phyloP scores from a whole-genome alignment of 345 rosid species.

The Eucalyptus erythrocorys region DNA sequence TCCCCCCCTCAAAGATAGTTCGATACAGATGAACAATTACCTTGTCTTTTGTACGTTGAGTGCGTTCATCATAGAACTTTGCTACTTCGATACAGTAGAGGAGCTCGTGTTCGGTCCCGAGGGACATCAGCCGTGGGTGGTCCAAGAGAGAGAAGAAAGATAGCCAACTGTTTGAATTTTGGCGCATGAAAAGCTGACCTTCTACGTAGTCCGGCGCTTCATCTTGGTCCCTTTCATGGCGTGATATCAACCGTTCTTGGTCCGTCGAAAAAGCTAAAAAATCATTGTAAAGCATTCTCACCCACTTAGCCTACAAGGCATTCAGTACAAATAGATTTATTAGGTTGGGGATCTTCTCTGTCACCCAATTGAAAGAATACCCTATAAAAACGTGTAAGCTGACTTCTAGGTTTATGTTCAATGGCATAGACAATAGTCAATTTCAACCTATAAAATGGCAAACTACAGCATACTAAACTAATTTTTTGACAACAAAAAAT shows the following conservation, averaged over 20 bases:
- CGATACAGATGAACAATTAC: background rate
- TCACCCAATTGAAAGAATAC: background rate
- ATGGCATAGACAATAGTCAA: background rate
- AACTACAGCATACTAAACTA: background rate
- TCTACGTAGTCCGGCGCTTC: background rate
- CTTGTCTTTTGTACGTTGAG: background rate
- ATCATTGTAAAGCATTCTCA: background rate
- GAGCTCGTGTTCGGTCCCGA: background rate
- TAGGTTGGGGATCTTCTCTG: background rate
- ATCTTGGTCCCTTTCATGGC: background rate
- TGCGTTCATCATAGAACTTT: background rate
- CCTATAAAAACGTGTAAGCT: background rate
- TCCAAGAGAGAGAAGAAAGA: background rate
- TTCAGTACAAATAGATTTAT: background rate
- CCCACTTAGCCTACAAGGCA: background rate
- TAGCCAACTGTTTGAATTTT: background rate
- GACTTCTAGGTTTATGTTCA: background rate
- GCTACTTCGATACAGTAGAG: conserved; percentile 2
- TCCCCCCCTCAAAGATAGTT: background rate
- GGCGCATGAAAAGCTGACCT: background rate
- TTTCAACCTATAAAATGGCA: background rate
- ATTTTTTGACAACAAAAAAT: too few relatives aligned
- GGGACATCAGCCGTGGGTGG: background rate
- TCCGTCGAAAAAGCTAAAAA: background rate
- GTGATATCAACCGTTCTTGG: background rate